phyloP scores from a whole-genome alignment of 2,329 filamentous ascomycete genomes.

The Cercospora brassicicola region DNA sequence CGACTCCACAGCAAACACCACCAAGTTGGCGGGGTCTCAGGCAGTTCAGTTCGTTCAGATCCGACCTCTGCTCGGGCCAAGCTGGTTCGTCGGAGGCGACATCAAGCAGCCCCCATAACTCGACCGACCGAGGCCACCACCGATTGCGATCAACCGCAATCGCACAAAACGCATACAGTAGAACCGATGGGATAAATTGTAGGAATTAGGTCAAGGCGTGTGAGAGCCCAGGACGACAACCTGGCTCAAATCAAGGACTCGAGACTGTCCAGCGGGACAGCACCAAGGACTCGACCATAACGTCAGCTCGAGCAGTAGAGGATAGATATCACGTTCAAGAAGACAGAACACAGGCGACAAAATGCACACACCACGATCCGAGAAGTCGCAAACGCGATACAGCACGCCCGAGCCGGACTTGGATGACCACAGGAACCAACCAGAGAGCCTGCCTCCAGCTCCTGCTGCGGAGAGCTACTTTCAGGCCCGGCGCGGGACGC shows the following conservation, averaged over 20 bases:
- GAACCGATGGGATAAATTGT: conserved; percentile 37
- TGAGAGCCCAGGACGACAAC: conserved; percentile 14
- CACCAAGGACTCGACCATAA: conserved; percentile 1
- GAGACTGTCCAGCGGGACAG: conserved; percentile 5
- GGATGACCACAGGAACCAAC: conserved; percentile 79
- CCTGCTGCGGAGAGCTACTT: conserved; percentile 49
- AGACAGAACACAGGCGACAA: conserved; percentile 14
- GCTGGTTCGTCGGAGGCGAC: conserved; percentile 96
- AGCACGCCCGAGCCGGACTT: conserved; percentile 75
- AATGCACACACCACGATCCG: conserved; percentile 65
- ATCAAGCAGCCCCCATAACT: conserved; percentile 94
- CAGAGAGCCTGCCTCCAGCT: conserved; percentile 59
- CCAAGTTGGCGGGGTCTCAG: conserved; percentile 91
- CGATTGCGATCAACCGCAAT: conserved; percentile 16
- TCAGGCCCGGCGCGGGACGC: conserved; percentile 63
- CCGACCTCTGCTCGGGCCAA: conserved; percentile 88
- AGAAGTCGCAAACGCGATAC: conserved; percentile 64
- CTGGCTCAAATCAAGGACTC: conserved; percentile 13
- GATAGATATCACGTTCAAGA: not conserved
- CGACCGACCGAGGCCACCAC: conserved; percentile 41
- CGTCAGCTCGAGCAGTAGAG: not conserved
- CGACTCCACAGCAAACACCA: conserved; percentile 55
- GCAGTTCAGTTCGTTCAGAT: conserved; percentile 70
- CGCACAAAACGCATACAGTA: conserved; percentile 9
- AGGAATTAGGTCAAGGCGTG: conserved; percentile 20